A percentile compares a stretch with the other conserved stretches of the same genome.
These are phyloP conservation scores for Fusarium fracticaudum DNA, from an alignment of 2,329 filamentous ascomycete genomes.

Conservation along the genomic window DNA sequence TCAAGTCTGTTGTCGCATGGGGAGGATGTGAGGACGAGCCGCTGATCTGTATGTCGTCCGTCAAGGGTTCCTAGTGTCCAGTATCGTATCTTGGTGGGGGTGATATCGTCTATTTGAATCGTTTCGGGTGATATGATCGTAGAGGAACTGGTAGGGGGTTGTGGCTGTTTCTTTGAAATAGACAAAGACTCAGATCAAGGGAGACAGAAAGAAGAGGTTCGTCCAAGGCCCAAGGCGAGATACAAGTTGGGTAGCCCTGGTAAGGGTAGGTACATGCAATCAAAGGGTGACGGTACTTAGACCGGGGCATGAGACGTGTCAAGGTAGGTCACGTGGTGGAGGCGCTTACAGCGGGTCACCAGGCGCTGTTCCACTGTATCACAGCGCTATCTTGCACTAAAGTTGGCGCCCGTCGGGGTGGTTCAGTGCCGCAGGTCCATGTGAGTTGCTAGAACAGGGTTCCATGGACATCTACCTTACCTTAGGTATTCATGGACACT, in stretches of 20 bases:
- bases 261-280: constrained; percentile 40
- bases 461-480: not conserved
- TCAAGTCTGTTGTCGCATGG: constrained; percentile 49
- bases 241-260: constrained; percentile 37
- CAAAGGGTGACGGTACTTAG: constrained; percentile 39
- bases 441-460: not conserved
- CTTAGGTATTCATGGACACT: not conserved
- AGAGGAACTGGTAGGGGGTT: constrained; percentile 9
- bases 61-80: constrained; percentile 39
- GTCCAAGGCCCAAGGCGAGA: constrained; percentile 40
- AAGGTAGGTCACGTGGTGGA: constrained; percentile 40
- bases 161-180: constrained; percentile 18
- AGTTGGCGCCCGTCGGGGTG: constrained; percentile 35
- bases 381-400: constrained; percentile 41
- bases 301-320: constrained; percentile 38
- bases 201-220: constrained; percentile 35
- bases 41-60: constrained; percentile 37
- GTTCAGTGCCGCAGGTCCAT: constrained; percentile 9
- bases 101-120: constrained; percentile 12
- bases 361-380: constrained; percentile 35
- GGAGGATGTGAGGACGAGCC: constrained; percentile 41
- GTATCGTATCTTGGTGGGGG: constrained; percentile 9
- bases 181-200: constrained; percentile 35
- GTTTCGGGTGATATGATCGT: constrained; percentile 10
- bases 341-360: constrained; percentile 31